These are phyloP conservation scores for Coelastrella sp. DNA, from an alignment of 139 green algal species.

Conservation along the genomic window DNA sequence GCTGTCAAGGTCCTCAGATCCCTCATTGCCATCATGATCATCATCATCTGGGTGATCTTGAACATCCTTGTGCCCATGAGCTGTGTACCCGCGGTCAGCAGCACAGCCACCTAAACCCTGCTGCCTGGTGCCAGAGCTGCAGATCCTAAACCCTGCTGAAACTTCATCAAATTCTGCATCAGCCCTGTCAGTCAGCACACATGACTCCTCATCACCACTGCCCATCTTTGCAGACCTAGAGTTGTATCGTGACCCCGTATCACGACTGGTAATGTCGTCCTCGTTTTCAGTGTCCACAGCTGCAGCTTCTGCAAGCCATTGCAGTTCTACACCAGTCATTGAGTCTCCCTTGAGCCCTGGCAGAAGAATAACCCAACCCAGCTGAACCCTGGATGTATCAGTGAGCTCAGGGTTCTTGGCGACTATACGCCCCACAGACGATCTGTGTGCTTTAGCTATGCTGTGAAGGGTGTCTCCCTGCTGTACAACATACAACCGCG, in stretches of 20 bases:
- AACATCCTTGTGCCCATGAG: background rate
- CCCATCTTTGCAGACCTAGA: too few species aligned
- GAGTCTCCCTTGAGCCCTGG: slow-evolving; percentile 40
- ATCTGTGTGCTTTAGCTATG: slow-evolving; percentile 4
- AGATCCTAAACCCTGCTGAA: background rate
- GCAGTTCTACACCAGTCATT: background rate
- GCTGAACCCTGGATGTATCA: slow-evolving; percentile 9
- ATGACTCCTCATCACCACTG: background rate
- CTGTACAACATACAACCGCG: slow-evolving; percentile 37
- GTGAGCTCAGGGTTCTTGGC: slow-evolving; percentile 44
- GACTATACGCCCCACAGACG: slow-evolving; percentile 25
- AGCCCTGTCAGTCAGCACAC: background rate
- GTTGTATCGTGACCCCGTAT: background rate
- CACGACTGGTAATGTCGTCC: background rate
- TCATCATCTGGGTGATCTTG: background rate
- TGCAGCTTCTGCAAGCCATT: slow-evolving; percentile 7
- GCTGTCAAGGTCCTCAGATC: background rate
- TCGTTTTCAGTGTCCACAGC: background rate
- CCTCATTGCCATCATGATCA: background rate
- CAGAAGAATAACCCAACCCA: slow-evolving; percentile 35
- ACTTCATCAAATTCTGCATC: background rate
- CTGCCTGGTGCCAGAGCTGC: background rate
- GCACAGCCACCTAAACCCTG: background rate
- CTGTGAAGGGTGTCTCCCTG: slow-evolving; percentile 21
- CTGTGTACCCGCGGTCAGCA: too few species aligned